phyloP scores from a whole-genome alignment of 1,284 basidiomycete species.

The Boletus smithii region DNA sequence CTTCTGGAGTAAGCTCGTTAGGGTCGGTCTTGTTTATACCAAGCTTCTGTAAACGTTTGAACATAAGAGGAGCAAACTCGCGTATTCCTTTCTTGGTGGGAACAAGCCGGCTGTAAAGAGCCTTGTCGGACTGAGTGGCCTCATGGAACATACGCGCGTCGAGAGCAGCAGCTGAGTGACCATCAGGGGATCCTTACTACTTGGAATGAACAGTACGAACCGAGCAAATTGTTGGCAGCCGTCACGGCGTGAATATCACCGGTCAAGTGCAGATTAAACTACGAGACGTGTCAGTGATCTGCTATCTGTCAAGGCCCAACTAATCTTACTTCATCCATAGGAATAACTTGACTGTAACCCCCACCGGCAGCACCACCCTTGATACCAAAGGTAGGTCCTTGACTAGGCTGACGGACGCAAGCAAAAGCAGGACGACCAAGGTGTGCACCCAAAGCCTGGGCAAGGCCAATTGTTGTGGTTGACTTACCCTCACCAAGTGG shows the following conservation, averaged over 20 bases:
- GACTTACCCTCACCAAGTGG: constrained; percentile 99
- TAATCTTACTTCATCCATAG: constrained; percentile 90
- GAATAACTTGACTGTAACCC: constrained; percentile 98
- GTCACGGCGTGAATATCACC: constrained; percentile 98
- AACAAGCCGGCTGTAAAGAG: constrained; percentile 88
- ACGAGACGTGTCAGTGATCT: constrained; percentile 9
- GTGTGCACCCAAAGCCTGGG: constrained; percentile 95
- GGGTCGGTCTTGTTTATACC: constrained; percentile 96
- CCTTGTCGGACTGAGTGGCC: constrained; percentile 93
- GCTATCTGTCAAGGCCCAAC: background rate
- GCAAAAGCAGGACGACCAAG: constrained; percentile 92
- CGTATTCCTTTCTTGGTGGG: constrained; percentile 94
- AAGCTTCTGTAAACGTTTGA: constrained; percentile 92
- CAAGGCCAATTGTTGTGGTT: constrained; percentile 96
- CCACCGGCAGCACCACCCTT: constrained; percentile 99
- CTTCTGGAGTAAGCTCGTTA: constrained; percentile 89
- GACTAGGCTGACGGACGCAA: constrained; percentile 98
- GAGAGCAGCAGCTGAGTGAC: constrained; percentile 77
- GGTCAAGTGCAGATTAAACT: constrained; percentile 95
- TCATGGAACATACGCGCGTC: constrained; percentile 99
- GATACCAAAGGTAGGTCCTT: constrained; percentile 99
- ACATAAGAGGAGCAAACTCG: constrained; percentile 94
- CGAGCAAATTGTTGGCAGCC: constrained; percentile 95
- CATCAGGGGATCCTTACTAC: constrained; percentile 9
- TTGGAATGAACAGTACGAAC: constrained; percentile 37